A percentile compares a stretch with the other conserved stretches of the same genome.
These are phyloP conservation scores for Cutaneotrichosporon mucoides DNA, from an alignment of 1,284 basidiomycete species.

Conservation along the genomic window DNA sequence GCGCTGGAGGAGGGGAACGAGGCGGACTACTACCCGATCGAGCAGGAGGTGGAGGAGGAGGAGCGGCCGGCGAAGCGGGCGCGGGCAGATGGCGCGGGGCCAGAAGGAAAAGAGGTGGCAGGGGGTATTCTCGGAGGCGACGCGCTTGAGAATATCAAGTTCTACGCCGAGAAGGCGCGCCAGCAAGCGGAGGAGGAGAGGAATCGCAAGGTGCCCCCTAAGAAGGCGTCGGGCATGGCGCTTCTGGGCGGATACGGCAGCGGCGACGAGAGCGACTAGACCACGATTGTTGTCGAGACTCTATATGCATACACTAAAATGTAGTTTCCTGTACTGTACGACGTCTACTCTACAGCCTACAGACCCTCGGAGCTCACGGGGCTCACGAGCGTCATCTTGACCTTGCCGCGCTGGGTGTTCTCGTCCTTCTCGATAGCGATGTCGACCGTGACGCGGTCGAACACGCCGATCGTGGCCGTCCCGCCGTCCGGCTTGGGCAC, in stretches of 20 bases:
- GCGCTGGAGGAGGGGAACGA: conserved; percentile 67
- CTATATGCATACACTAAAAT: conserved; percentile 7
- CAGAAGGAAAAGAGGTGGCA: no score
- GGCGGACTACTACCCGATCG: conserved; percentile 47
- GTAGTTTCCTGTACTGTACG: neutral
- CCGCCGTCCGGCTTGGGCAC: conserved; percentile 56
- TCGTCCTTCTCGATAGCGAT: conserved; percentile 92
- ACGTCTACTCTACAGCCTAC: conserved; percentile 14
- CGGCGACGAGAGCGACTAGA: conserved; percentile 5
- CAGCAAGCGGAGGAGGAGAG: conserved; percentile 50
- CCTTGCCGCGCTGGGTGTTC: conserved; percentile 87
- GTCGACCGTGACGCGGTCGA: conserved; percentile 85
- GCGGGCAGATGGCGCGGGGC: conserved; percentile 33
- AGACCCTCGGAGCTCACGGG: conserved; percentile 40
- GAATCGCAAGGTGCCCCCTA: conserved; percentile 24
- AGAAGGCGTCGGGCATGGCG: conserved; percentile 33
- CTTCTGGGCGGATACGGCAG: conserved; percentile 4
- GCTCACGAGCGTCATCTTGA: conserved; percentile 64
- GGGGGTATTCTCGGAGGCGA: conserved; percentile 70
- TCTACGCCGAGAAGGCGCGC: conserved; percentile 73
- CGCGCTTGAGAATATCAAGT: conserved; percentile 77
- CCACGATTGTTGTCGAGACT: neutral
- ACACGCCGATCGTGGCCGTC: conserved; percentile 68
- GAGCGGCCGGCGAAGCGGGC: conserved; percentile 36
- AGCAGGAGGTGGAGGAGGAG: conserved; percentile 27